Evolutionary conservation across 495 filamentous ascomycete genomes (phyloP), one percentile per base, ranked within the genome.

Genomic region (Evansstolkia leycettana): DNA sequence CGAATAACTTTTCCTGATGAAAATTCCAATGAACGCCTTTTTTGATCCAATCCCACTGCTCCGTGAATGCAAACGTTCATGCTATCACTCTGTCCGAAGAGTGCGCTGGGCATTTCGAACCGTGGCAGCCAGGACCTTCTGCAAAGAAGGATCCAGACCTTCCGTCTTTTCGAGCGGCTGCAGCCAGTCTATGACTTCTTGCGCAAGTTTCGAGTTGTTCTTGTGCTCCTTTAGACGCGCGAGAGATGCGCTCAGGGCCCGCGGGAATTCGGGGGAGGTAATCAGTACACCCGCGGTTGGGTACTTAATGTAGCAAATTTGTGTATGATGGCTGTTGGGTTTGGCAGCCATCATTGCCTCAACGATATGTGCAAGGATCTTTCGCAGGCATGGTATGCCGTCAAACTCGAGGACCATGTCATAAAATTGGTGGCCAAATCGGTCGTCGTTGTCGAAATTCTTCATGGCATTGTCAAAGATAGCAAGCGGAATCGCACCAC

Each of bases 381-480:
- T 80, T 29, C 43, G 53, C 29, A 80, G 60, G 43, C 79, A 82
- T 4, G 76, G 73, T 12, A 83, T 52, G 17, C 69, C 54, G 20
- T 59, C 52, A 46, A 93, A 94, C 1, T 65, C 60, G 5, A 73
- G 69, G 40, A 86, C 82, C 57, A 89, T 73, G 43, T 81, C 66
- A 48, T 89, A 94, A 55, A 95, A 94, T 8, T 73, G 61, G 40
- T 75, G 71, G 1, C 76, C 85, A 18, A 87, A 69, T 0, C 57
- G 52, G 2, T 75, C 47, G 37, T 76, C 73, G 23, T 54, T 69
- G 61, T 49, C 72, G 36, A 82, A 78, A 49, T 90, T 71, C 48
- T 83, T 87, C 66, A 80, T 77, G 1, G 85, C 83, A 10, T 81
- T 70, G 50, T 93, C 87, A 43, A 95, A 96, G 25, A 96, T 83